Percentiles rank a stretch among this genome's conserved stretches.
These are phyloP conservation scores for Clarireedia monteithiana DNA, from an alignment of 2,329 filamentous ascomycete species.

Conservation along the genomic window DNA sequence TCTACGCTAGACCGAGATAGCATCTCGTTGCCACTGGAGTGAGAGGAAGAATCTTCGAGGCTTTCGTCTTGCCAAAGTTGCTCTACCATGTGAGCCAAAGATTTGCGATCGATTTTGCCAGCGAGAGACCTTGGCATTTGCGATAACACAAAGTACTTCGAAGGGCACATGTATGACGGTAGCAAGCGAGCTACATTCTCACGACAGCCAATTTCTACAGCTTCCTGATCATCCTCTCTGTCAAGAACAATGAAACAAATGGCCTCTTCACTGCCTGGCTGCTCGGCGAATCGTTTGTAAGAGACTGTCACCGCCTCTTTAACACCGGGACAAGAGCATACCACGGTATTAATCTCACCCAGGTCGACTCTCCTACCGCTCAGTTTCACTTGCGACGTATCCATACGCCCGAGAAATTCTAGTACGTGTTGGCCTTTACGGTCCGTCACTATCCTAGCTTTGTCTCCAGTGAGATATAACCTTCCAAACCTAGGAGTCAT, in stretches of 20 bases:
- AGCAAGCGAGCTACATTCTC: neutral
- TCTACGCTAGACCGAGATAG: neutral
- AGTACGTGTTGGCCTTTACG: constrained; percentile 36
- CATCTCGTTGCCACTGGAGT: neutral
- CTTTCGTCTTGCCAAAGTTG: neutral
- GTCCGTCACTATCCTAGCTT: constrained; percentile 44
- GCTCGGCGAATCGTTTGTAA: neutral
- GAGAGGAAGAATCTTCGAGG: neutral
- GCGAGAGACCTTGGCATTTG: constrained; percentile 1
- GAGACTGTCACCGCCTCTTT: constrained; percentile 4
- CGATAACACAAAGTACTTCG: neutral
- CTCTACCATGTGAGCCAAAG: neutral
- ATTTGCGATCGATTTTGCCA: constrained; percentile 4
- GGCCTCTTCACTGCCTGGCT: constrained; percentile 1
- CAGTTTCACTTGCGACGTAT: constrained; percentile 55
- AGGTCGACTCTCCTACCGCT: constrained; percentile 57
- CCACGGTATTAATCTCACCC: constrained; percentile 42
- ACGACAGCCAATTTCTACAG: neutral
- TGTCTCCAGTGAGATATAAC: constrained; percentile 40
- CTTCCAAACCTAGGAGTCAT: constrained; percentile 9
- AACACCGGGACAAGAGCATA: neutral
- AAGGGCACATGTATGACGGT: neutral
- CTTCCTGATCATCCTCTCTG: neutral
- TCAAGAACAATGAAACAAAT: neutral
- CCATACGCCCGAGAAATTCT: constrained; percentile 53